Evolutionary conservation across 176 grass and related monocot genomes (phyloP), one percentile per base, ranked within the genome.

Genomic region (Guadua angustifolia): DNA sequence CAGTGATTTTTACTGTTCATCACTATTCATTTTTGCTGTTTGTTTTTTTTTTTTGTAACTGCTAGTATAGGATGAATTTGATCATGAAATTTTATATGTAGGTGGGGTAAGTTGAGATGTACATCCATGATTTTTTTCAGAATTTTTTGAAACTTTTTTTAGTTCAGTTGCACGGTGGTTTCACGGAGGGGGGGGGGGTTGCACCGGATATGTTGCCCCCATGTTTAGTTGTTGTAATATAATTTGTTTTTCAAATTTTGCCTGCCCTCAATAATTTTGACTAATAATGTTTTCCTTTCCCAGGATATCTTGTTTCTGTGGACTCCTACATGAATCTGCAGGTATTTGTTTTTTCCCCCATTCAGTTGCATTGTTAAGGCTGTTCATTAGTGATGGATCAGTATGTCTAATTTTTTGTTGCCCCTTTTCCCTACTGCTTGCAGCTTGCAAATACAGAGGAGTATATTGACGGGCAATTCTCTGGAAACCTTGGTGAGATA

Each of bases 271-370:
- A 33, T 22, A 8, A 17, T 75, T 66, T n/a, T 13, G 39, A 78
- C 42, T 46, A 35, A 53, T 24, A 86, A 36, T 26, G 6, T 65
- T 66, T 52, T 83, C 7, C 66, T 36, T 55, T 75, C 46, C 21
- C 84, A 97, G 90, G 92, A 32, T 95, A 91, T 86, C 95, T 98
- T 78, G 93, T 95, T 71, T 98, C 93, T 15, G 89, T 95, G 83
- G 96, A 95, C 87, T 94, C 89, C 36, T 98, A 98, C 25, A 95
- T 98, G 91, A 98, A 95, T 77, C 81, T 98, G 66, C 93, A 98
- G 93, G 96, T 92, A 90, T 46, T n/a, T 50, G 15, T 60, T 76
- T 33, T 42, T 43, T 43, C 2, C 8, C 42, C 40, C 8, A 0
- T 25, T 69, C 5, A 11, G 6, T 82, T 15, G 3, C 12, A 68